Percentiles rank a stretch among this genome's conserved stretches.
These are phyloP conservation scores for Saturnispora galanensis DNA, from an alignment of 805 yeast genomes.

Conservation along the genomic window DNA sequence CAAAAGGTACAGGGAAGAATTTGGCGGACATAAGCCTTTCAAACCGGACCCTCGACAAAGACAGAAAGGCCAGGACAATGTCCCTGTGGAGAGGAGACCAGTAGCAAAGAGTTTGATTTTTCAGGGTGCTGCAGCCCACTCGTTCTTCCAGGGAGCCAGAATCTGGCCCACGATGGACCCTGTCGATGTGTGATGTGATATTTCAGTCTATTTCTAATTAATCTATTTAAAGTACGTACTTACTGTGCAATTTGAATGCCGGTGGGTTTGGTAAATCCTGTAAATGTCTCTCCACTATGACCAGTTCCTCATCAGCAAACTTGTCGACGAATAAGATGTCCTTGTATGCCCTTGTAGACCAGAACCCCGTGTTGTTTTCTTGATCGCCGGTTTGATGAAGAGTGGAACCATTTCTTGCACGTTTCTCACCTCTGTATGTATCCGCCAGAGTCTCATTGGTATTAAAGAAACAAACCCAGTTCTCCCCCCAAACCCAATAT, in stretches of 20 bases:
- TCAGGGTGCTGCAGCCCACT: slow-evolving; percentile 57
- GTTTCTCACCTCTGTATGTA: slow-evolving; percentile 17
- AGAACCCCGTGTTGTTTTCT: slow-evolving; percentile 41
- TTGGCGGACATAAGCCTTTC: slow-evolving; percentile 45
- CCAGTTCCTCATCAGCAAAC: slow-evolving; percentile 44
- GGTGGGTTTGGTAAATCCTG: slow-evolving; percentile 44
- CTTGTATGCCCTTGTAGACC: slow-evolving; percentile 67
- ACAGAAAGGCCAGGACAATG: slow-evolving; percentile 30
- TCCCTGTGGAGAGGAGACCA: slow-evolving; percentile 24
- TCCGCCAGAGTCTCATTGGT: slow-evolving; percentile 20
- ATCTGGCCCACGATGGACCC: slow-evolving; percentile 32
- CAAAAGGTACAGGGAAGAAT: slow-evolving; percentile 40
- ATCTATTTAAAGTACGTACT: slow-evolving; percentile 28
- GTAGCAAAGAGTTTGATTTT: slow-evolving; percentile 42
- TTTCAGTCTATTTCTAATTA: too few relatives aligned
- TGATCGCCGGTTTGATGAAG: too few relatives aligned
- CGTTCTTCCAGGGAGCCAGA: slow-evolving; percentile 60
- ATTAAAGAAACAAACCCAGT: slow-evolving; percentile 74
- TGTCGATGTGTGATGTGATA: background rate
- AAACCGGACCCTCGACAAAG: slow-evolving; percentile 45
- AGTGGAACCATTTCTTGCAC: slow-evolving; percentile 25
- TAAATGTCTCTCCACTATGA: slow-evolving; percentile 70
- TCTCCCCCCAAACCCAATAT: slow-evolving; percentile 82
- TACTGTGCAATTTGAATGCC: slow-evolving; percentile 51
- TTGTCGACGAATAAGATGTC: slow-evolving; percentile 56